Conservation (phyloP, 257 asterid genomes). For the Solanum sparsipilum region DNA sequence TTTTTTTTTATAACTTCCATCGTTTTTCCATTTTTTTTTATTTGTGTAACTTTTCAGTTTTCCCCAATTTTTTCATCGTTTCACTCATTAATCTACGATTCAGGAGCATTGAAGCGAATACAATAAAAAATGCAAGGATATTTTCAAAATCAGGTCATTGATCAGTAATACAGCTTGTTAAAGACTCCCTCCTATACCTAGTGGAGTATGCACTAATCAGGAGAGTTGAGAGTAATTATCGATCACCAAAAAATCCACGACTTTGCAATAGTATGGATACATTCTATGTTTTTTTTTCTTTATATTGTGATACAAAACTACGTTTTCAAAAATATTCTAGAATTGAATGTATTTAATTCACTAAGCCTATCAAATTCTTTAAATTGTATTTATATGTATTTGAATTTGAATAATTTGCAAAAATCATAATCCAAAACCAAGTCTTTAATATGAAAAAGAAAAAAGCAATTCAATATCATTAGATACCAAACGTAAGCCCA, state of each 20-base stretch:
- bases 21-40: too few relatives aligned
- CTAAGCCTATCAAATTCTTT: not conserved
- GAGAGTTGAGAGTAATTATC: too few relatives aligned
- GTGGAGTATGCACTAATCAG: not conserved
- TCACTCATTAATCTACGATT: too few relatives aligned
- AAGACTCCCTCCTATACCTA: not conserved
- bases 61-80: too few relatives aligned
- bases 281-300: too few relatives aligned
- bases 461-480: not conserved
- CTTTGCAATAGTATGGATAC: not conserved
- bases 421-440: not conserved
- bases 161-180: not conserved
- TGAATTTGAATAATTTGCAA: not conserved
- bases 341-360: not conserved
- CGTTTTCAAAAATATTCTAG: not conserved
- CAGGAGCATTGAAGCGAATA: too few relatives aligned
- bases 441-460: too few relatives aligned
- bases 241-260: not conserved
- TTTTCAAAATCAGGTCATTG: not conserved
- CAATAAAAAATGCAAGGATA: too few relatives aligned
- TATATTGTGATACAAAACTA: too few relatives aligned
- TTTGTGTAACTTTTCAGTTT: too few relatives aligned
- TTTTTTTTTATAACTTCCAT: too few relatives aligned
- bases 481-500: not conserved
- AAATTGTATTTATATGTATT: not conserved